Evolutionary conservation across 2,329 filamentous ascomycete species (phyloP).

Genomic region (Paraphaeosphaeria sporulosa): DNA sequence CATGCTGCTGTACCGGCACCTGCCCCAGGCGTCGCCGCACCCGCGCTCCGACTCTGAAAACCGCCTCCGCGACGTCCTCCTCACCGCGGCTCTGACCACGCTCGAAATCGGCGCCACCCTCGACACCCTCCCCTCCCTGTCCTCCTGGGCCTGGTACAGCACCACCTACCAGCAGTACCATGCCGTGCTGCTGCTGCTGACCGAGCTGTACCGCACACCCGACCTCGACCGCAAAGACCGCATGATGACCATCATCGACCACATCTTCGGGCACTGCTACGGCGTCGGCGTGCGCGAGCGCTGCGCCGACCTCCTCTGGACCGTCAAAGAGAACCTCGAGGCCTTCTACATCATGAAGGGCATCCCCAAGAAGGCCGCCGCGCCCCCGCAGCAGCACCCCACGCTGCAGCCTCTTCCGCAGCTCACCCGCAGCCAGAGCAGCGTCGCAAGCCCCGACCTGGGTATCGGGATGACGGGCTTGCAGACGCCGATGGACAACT

Average conservation of each 20-base stretch:
- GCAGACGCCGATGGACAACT: constrained; percentile 35
- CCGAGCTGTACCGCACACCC: constrained; percentile 47
- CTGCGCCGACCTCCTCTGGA: constrained; percentile 45
- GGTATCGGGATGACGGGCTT: constrained; percentile 22
- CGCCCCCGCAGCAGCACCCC: constrained; percentile 38
- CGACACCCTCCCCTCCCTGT: constrained; percentile 46
- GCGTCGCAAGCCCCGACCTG: constrained; percentile 17
- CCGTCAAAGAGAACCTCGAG: constrained; percentile 49
- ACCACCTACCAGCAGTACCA: constrained; percentile 51
- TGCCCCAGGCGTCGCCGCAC: constrained; percentile 44
- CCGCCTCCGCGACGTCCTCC: constrained; percentile 45
- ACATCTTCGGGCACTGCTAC: constrained; percentile 50
- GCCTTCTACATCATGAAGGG: constrained; percentile 50
- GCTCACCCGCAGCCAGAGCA: constrained; percentile 1
- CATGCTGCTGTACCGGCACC: constrained; percentile 49
- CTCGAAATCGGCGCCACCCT: constrained; percentile 50
- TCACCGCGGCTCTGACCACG: constrained; percentile 46
- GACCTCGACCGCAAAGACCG: constrained; percentile 44
- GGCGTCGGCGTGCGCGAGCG: constrained; percentile 45
- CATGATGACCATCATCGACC: constrained; percentile 50
- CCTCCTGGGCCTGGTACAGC: constrained; percentile 47
- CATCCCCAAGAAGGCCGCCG: constrained; percentile 38
- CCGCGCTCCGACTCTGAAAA: constrained; percentile 47
- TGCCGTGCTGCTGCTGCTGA: constrained; percentile 46
- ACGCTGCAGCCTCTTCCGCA: constrained; percentile 33